Conservation (phyloP, 768 basidiomycete species). For the Rhodotorula babjevae region DNA sequence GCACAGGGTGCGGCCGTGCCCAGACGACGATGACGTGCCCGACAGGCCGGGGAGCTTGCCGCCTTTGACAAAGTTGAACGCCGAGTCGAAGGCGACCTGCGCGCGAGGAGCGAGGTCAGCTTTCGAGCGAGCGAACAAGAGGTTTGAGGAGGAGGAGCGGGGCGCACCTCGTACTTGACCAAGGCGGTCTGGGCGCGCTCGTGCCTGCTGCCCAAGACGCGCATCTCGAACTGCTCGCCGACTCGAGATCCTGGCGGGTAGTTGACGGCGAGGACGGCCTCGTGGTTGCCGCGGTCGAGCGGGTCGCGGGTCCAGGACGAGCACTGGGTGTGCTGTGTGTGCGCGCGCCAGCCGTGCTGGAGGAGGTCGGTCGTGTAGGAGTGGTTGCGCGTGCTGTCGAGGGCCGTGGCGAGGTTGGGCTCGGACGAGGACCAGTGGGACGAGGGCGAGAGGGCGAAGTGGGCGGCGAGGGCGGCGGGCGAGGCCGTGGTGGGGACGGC, state of each 20-base stretch:
- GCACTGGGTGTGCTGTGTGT: background rate
- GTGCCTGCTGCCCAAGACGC: background rate
- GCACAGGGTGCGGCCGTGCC: slow-evolving; percentile 1
- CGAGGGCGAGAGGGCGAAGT: background rate
- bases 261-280: background rate
- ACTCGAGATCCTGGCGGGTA: slow-evolving; percentile 9
- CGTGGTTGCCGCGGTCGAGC: background rate
- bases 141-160: background rate
- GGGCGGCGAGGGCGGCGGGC: background rate
- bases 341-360: no score
- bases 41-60: slow-evolving; percentile 42
- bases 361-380: no score
- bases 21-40: slow-evolving; percentile 12
- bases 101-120: background rate
- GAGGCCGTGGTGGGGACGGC: background rate
- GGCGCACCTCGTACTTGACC: slow-evolving; percentile 22
- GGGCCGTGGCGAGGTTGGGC: no score
- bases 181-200: slow-evolving; percentile 7
- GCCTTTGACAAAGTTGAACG: slow-evolving; percentile 40
- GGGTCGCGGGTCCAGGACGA: background rate
- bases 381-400: no score
- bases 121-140: no score
- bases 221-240: slow-evolving; percentile 21
- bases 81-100: slow-evolving; percentile 37
- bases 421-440: background rate